Evolutionary conservation across 495 filamentous ascomycete genomes (phyloP).

Genomic region (Trichoderma orchidacearum): DNA sequence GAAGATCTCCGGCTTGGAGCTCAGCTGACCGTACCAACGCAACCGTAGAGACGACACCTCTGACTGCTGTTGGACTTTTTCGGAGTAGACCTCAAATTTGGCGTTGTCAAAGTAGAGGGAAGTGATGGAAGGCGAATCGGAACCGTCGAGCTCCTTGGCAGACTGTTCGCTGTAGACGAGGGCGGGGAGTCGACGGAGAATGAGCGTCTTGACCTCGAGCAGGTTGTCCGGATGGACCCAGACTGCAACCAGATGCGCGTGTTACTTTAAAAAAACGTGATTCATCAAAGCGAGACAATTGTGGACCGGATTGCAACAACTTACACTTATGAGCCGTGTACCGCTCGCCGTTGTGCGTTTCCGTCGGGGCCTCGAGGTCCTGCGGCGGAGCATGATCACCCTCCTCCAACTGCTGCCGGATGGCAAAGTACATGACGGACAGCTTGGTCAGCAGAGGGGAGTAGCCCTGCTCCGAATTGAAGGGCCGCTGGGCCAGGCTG

Average conservation of each 20-base stretch:
- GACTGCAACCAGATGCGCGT: conserved; percentile 29
- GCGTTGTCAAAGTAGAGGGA: conserved; percentile 91
- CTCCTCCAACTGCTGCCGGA: conserved; percentile 65
- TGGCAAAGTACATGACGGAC: conserved; percentile 90
- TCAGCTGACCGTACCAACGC: conserved; percentile 83
- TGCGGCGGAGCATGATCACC: conserved; percentile 15
- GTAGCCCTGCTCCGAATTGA: conserved; percentile 87
- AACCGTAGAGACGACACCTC: conserved; percentile 75
- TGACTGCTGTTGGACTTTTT: conserved; percentile 64
- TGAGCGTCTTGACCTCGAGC: conserved; percentile 88
- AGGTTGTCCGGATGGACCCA: conserved; percentile 95
- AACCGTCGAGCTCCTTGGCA: conserved; percentile 59
- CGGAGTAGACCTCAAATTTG: conserved; percentile 69
- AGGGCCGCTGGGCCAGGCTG: conserved; percentile 69
- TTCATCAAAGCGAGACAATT: no score
- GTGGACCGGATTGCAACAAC: no score
- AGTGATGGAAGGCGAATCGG: conserved; percentile 80
- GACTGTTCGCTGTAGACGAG: conserved; percentile 85
- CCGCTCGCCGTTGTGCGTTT: conserved; percentile 41
- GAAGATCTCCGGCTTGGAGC: conserved; percentile 59
- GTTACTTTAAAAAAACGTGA: no score
- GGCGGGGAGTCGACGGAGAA: conserved; percentile 77
- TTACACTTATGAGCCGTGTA: conserved; percentile 87
- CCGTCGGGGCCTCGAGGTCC: conserved; percentile 23
- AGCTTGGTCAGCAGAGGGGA: conserved; percentile 78